Percentiles rank a stretch among this genome's conserved stretches.
These are phyloP conservation scores for Fusarium euwallaceae DNA, from an alignment of 2,329 filamentous ascomycete species.

Conservation along the genomic window DNA sequence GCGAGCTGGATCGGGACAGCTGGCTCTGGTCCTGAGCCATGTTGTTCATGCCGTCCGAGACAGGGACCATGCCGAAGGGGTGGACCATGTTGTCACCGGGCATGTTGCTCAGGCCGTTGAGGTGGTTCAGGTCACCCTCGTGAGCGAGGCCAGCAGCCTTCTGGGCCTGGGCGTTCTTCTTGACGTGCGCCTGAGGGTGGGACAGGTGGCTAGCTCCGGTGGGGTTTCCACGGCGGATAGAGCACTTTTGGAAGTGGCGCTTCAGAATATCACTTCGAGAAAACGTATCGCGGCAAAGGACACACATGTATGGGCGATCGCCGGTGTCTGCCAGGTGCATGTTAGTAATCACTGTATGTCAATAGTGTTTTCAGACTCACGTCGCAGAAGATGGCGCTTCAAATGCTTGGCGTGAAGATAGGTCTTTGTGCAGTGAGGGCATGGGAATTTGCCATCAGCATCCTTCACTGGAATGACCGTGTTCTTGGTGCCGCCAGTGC, in stretches of 20 bases:
- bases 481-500: constrained; percentile 79
- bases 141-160: constrained; percentile 66
- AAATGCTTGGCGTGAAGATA: constrained; percentile 98
- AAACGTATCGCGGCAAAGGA: constrained; percentile 97
- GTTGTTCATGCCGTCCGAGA: constrained; percentile 70
- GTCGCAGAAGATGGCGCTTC: constrained; percentile 94
- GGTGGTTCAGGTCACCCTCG: constrained; percentile 69
- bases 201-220: constrained; percentile 95
- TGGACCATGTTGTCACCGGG: constrained; percentile 69
- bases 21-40: constrained; percentile 72
- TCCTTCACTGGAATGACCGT: constrained; percentile 93
- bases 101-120: constrained; percentile 72
- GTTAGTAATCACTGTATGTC: constrained; percentile 45
- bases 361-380: constrained; percentile 73
- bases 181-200: constrained; percentile 89
- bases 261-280: constrained; percentile 98
- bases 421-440: constrained; percentile 97
- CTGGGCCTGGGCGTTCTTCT: constrained; percentile 76
- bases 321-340: constrained; percentile 79
- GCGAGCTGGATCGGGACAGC: constrained; percentile 71
- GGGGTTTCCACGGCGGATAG: constrained; percentile 93
- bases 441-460: constrained; percentile 97
- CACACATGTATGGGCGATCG: constrained; percentile 98
- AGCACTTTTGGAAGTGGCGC: constrained; percentile 99
- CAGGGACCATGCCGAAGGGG: constrained; percentile 69